A percentile compares a stretch with the other conserved stretches of the same genome.
These are phyloP conservation scores for Curvularia verruculosa DNA, from an alignment of 2,329 filamentous ascomycete genomes.

Conservation along the genomic window DNA sequence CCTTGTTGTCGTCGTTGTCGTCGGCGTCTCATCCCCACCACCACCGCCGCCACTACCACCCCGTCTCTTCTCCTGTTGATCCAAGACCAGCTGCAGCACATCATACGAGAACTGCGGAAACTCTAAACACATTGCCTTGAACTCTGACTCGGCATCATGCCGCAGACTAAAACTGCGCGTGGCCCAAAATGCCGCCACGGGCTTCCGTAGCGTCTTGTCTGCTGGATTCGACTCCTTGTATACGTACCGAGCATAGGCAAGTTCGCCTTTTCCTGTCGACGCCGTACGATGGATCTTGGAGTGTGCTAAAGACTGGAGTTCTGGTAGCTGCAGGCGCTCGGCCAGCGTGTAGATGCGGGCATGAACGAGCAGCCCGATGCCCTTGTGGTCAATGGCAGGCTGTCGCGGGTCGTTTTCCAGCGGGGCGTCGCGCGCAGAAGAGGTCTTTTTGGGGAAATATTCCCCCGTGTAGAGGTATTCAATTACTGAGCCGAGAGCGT, in stretches of 20 bases:
- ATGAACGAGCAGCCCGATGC: constrained; percentile 83
- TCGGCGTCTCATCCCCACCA: neutral
- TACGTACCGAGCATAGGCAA: constrained; percentile 88
- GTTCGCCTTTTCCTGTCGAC: constrained; percentile 86
- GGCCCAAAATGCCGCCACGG: constrained; percentile 91
- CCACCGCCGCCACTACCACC: constrained; percentile 25
- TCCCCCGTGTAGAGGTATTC: constrained; percentile 85
- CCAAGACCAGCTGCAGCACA: constrained; percentile 72
- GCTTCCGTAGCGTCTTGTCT: constrained; percentile 76
- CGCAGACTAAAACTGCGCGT: constrained; percentile 79
- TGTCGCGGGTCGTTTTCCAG: constrained; percentile 72
- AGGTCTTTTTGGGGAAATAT: constrained; percentile 73
- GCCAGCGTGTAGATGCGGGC: constrained; percentile 89
- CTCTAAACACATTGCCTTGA: constrained; percentile 83
- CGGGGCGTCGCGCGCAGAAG: constrained; percentile 66
- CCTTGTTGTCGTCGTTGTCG: constrained; percentile 24
- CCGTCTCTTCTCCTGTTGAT: constrained; percentile 55
- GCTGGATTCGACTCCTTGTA: constrained; percentile 75
- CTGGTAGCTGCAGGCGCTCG: constrained; percentile 70
- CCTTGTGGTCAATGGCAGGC: constrained; percentile 74
- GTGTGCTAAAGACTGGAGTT: constrained; percentile 77
- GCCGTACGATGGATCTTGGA: constrained; percentile 92
- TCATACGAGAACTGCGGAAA: constrained; percentile 93
- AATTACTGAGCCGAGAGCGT: constrained; percentile 78
- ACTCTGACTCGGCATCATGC: constrained; percentile 84